A percentile compares a stretch with the other conserved stretches of the same genome.
Evolutionary conservation across 2,329 filamentous ascomycete species (phyloP).

Genomic region (Sporothrix pallida): DNA sequence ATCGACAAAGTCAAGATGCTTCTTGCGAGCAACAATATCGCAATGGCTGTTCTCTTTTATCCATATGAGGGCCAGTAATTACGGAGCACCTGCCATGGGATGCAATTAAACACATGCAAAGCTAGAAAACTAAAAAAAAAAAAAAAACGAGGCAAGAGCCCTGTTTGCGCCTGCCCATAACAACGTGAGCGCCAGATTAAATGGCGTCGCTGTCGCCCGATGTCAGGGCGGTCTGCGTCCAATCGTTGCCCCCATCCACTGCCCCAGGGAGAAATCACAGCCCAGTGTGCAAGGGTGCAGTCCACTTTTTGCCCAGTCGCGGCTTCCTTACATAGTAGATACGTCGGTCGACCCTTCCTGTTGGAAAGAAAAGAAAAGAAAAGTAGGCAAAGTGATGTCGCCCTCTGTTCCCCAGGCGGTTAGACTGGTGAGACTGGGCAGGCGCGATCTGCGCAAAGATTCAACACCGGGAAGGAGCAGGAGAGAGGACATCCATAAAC

Average conservation of each 20-base stretch:
- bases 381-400: not conserved
- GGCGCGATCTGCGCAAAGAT: constrained; percentile 26
- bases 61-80: constrained; percentile 12
- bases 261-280: constrained; percentile 17
- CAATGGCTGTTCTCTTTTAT: not conserved
- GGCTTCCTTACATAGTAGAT: not conserved
- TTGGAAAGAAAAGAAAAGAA: not conserved
- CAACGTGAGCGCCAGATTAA: constrained; percentile 20
- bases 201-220: constrained; percentile 22
- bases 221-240: constrained; percentile 15
- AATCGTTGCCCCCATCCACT: constrained; percentile 15
- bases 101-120: constrained; percentile 29
- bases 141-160: not conserved
- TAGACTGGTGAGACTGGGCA: constrained; percentile 25
- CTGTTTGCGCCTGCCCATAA: constrained; percentile 9
- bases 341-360: constrained; percentile 23
- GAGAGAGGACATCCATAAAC: not conserved
- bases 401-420: constrained; percentile 27
- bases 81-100: constrained; percentile 4
- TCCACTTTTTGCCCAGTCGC: not conserved
- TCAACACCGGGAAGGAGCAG: constrained; percentile 18
- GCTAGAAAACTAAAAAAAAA: not conserved
- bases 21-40: not conserved
- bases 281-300: not conserved
- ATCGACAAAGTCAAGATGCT: not conserved